Percentiles rank a stretch among this genome's conserved stretches.
phyloP scores from a whole-genome alignment of 208 protist species.

The Porcisia deanei region DNA sequence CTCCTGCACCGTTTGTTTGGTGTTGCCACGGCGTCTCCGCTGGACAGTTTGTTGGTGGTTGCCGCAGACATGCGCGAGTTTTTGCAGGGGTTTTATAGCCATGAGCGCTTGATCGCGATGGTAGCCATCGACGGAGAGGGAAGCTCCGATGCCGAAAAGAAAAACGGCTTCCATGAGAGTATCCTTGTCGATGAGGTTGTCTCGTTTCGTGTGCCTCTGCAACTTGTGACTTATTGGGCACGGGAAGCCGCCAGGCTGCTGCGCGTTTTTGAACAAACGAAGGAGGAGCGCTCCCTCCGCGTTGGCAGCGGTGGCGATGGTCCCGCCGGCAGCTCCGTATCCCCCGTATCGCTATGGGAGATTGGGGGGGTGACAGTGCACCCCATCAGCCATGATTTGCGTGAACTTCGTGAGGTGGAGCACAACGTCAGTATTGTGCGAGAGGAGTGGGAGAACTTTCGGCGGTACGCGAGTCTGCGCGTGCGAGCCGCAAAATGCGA shows the following conservation, averaged over 20 bases:
- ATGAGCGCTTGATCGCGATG: background rate
- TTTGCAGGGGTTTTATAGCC: slow-evolving; percentile 25
- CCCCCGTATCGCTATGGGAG: slow-evolving; percentile 8
- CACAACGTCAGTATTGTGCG: slow-evolving; percentile 35
- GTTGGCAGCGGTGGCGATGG: slow-evolving; percentile 4
- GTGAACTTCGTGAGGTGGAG: slow-evolving; percentile 40
- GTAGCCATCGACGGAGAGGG: background rate
- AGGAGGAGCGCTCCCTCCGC: slow-evolving; percentile 29
- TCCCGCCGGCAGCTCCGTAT: background rate
- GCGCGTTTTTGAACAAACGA: slow-evolving; percentile 26
- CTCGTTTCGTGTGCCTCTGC: slow-evolving; percentile 35
- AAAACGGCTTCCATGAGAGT: background rate
- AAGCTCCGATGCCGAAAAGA: background rate
- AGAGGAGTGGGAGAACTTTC: slow-evolving; percentile 62
- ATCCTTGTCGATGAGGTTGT: slow-evolving; percentile 23
- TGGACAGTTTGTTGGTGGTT: slow-evolving; percentile 39
- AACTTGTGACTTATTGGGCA: slow-evolving; percentile 43
- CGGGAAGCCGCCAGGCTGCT: slow-evolving; percentile 28
- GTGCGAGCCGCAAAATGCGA: slow-evolving; percentile 2
- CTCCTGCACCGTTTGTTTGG: slow-evolving; percentile 37
- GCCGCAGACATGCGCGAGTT: slow-evolving; percentile 35
- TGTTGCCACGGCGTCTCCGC: slow-evolving; percentile 31
- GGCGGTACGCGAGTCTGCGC: slow-evolving; percentile 39
- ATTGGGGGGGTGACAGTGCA: slow-evolving; percentile 20
- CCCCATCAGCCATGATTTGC: slow-evolving; percentile 31